Conservation (phyloP, 306 rosid species). For the Ormosia emarginata region DNA sequence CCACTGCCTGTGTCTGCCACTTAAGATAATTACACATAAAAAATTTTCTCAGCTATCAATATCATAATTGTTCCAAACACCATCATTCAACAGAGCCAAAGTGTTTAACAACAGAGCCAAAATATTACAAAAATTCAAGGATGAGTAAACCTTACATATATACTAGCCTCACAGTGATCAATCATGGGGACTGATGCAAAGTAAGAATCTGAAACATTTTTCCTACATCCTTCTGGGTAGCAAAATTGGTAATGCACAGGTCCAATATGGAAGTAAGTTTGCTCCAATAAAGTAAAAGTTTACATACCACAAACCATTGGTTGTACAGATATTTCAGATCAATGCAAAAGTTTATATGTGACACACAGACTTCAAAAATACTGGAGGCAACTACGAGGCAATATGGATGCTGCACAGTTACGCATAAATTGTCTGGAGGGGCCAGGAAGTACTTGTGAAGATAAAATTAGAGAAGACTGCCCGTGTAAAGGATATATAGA, state of each 20-base stretch:
- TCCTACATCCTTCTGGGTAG: constrained; percentile 67
- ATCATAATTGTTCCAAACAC: not conserved
- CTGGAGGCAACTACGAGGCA: too few relatives aligned
- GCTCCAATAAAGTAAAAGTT: too few relatives aligned
- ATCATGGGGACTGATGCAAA: constrained; percentile 65
- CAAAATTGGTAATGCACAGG: constrained; percentile 67
- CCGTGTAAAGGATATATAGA: too few relatives aligned
- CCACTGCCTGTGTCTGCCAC: not conserved
- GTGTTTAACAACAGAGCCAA: not conserved
- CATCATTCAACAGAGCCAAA: not conserved
- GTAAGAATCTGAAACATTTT: constrained; percentile 48
- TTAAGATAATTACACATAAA: not conserved
- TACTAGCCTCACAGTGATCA: constrained; percentile 78
- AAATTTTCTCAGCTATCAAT: not conserved
- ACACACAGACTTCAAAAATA: too few relatives aligned
- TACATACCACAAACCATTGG: too few relatives aligned
- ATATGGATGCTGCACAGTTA: too few relatives aligned
- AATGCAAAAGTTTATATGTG: too few relatives aligned
- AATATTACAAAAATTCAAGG: not conserved
- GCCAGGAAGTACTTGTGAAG: too few relatives aligned
- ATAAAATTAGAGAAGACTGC: too few relatives aligned
- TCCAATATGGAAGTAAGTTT: constrained; percentile 12
- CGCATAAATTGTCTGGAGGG: too few relatives aligned
- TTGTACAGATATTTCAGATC: too few relatives aligned
- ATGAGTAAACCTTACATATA: constrained; percentile 58